phyloP scores from a whole-genome alignment of 148 eudicot genomes.

The Talinum fruticosum region DNA sequence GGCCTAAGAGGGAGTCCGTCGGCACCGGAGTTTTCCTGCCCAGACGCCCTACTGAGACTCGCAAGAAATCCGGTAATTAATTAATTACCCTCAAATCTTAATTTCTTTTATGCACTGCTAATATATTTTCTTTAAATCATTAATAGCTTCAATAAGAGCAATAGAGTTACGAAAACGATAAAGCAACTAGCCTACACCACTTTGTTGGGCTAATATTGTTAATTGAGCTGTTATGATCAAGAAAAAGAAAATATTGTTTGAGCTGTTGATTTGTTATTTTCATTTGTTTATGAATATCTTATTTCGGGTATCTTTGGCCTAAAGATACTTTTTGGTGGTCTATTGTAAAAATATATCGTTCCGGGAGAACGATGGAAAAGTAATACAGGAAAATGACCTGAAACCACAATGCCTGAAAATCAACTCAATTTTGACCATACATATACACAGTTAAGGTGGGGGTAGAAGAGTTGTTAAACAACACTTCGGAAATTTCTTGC shows the following conservation, averaged over 20 bases:
- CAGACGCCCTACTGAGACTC: constrained; percentile 28
- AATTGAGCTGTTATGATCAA: no score
- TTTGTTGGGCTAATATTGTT: no score
- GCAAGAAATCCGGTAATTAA: constrained; percentile 48
- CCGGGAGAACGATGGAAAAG: neutral
- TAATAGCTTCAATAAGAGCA: no score
- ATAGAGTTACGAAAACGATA: no score
- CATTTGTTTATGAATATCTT: no score
- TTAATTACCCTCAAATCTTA: neutral
- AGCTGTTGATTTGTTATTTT: no score
- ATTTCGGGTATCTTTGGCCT: neutral
- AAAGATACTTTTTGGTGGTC: neutral
- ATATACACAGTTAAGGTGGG: neutral
- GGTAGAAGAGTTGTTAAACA: neutral
- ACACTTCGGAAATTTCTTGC: neutral
- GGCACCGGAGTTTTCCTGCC: neutral
- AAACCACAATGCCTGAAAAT: neutral
- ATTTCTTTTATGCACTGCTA: neutral
- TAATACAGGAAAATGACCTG: neutral
- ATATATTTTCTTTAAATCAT: neutral
- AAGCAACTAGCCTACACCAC: no score
- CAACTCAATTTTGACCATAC: neutral
- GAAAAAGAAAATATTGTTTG: no score
- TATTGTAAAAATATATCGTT: no score
- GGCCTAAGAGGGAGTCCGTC: constrained; percentile 8